Percentiles rank a stretch among this genome's conserved stretches.
Evolutionary conservation across 1,139 yeast genomes (phyloP).

Genomic region (Geotrichum histeridarum): DNA sequence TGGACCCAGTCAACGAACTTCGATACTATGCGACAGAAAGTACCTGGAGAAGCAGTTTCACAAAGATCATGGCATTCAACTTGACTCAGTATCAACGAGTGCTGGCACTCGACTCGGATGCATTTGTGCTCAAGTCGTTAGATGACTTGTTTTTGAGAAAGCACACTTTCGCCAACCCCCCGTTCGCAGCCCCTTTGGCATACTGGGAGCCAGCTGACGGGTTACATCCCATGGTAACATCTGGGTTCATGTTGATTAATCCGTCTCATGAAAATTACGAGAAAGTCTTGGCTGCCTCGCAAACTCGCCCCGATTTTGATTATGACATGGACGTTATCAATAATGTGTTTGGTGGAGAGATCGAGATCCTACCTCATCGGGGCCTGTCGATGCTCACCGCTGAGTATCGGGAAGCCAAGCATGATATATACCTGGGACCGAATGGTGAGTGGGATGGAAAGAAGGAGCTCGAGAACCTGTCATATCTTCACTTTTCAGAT

Average conservation of each 20-base stretch:
- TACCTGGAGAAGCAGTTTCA: conserved; percentile 46
- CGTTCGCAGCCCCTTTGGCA: conserved; percentile 37
- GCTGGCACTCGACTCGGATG: conserved; percentile 44
- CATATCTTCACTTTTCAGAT: conserved; percentile 22
- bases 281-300: conserved; percentile 12
- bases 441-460: conserved; percentile 5
- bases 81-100: conserved; percentile 46
- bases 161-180: conserved; percentile 37
- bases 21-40: conserved; percentile 26
- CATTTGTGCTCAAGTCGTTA: conserved; percentile 32
- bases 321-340: conserved; percentile 52
- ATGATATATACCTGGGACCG: conserved; percentile 19
- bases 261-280: conserved; percentile 6
- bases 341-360: conserved; percentile 34
- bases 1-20: conserved; percentile 31
- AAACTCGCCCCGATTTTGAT: conserved; percentile 8
- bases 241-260: conserved; percentile 13
- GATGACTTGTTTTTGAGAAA: conserved; percentile 45
- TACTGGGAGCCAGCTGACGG: conserved; percentile 28
- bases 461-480: background rate
- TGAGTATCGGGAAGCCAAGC: conserved; percentile 38
- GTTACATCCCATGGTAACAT: conserved; percentile 4
- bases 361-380: conserved; percentile 44
- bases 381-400: conserved; percentile 49
- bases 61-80: conserved; percentile 46